Conservation (phyloP, 177 flowering plant genomes). For the Vitis hybrid region DNA sequence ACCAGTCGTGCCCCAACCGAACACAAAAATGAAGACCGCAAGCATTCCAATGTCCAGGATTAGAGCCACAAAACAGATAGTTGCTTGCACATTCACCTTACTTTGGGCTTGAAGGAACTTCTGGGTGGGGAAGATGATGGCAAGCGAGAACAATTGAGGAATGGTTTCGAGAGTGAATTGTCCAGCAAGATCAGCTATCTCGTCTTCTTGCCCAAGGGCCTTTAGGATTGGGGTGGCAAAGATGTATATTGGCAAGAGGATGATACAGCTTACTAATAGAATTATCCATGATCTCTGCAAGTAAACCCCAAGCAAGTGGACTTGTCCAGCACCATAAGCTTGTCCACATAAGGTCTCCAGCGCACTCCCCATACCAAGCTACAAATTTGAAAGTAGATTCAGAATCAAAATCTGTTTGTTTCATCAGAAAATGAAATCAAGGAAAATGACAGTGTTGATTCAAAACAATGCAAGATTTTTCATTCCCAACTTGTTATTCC, state of each 20-base stretch:
- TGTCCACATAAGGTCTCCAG: constrained; percentile 51
- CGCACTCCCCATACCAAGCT: constrained; percentile 58
- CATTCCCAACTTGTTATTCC: background rate
- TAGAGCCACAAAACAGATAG: constrained; percentile 19
- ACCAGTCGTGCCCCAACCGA: constrained; percentile 18
- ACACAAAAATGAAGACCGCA: constrained; percentile 10
- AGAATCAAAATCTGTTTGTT: background rate
- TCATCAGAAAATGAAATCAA: background rate
- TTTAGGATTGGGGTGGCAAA: constrained; percentile 32
- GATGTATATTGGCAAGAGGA: constrained; percentile 34
- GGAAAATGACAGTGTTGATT: background rate
- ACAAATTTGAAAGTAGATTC: background rate
- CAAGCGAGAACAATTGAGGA: constrained; percentile 36
- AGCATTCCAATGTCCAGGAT: constrained; percentile 14
- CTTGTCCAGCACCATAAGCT: constrained; percentile 44
- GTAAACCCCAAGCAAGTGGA: constrained; percentile 40
- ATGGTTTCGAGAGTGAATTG: constrained; percentile 20
- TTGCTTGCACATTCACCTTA: constrained; percentile 27
- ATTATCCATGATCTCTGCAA: constrained; percentile 51
- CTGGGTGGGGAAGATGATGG: constrained; percentile 25
- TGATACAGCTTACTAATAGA: constrained; percentile 16
- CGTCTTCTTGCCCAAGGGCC: constrained; percentile 26
- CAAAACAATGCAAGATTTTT: background rate
- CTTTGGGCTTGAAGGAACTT: constrained; percentile 41
- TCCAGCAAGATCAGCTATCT: constrained; percentile 32